A percentile compares a stretch with the other conserved stretches of the same genome.
Conservation (phyloP, 2,329 filamentous ascomycete species). For the Cercospora sesami region DNA sequence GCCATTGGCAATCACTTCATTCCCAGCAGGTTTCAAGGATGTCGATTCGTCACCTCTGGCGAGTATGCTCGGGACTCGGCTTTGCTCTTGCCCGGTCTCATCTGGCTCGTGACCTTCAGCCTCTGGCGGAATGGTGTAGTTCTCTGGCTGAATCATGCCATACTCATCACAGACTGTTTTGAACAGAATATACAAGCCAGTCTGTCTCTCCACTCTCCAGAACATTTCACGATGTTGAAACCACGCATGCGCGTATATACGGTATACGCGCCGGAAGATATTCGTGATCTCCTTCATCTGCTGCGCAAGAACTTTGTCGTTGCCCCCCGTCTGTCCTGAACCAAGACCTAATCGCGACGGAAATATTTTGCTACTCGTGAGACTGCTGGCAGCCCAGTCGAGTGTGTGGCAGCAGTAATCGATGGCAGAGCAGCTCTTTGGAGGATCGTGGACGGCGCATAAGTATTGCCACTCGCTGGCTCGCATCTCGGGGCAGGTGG, state of each 20-base stretch:
- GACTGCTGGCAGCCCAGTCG: conserved; percentile 93
- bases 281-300: conserved; percentile 86
- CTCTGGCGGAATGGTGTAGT: conserved; percentile 91
- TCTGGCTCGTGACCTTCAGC: conserved; percentile 74
- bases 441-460: conserved; percentile 93
- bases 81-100: conserved; percentile 28
- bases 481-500: conserved; percentile 96
- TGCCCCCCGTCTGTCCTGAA: conserved; percentile 33
- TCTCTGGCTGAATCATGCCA: conserved; percentile 84
- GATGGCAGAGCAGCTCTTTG: conserved; percentile 95
- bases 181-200: conserved; percentile 94
- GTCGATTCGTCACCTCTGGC: conserved; percentile 23
- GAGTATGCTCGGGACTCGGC: conserved; percentile 20
- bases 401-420: conserved; percentile 99
- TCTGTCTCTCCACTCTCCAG: conserved; percentile 86
- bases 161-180: conserved; percentile 95
- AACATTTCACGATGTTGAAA: conserved; percentile 95
- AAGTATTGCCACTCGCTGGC: conserved; percentile 99
- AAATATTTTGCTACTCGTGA: conserved; percentile 93
- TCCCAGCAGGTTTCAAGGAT: conserved; percentile 38
- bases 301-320: conserved; percentile 44
- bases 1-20: conserved; percentile 53
- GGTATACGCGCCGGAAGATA: conserved; percentile 89
- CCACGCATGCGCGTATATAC: conserved; percentile 98
- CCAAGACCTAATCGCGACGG: conserved; percentile 74